Base-by-base conservation (phyloP, 768 basidiomycete genomes). In the Lactifluus hygrophoroides region DNA sequence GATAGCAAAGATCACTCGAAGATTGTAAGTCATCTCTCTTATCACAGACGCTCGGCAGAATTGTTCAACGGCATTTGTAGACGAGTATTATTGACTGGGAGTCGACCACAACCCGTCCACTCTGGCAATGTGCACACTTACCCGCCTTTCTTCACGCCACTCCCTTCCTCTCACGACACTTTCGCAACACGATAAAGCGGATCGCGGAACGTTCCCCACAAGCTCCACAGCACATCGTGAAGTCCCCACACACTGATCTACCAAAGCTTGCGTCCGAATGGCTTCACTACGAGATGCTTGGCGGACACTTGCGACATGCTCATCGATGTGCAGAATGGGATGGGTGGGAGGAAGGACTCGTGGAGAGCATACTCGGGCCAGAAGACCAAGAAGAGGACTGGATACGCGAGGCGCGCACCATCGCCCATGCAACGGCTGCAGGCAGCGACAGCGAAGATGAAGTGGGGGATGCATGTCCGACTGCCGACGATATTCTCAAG, bases 11-110 rank as follows among this genome's bases (percentile, higher is more conserved):
- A 91, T 65, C 76, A 76, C 55, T 79, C 85, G 0, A 81, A 77
- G 62, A 86, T 92, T 45, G 90, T 92, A 64, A 65, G 90, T 72
- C 28, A 38, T 76, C 30, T 34, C 21, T 51, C 49, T 47, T 53
- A 32, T 49, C 43, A 21, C 19, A 9, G 10, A n/a, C 37, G 23
- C 1, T 50, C 4, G 8, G 40, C 37, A 45, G 42, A 28, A 42
- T n/a, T 44, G 58, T 45, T 64, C 58, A 60, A 13, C 16, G 21
- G 6, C 49, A 32, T 38, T 54, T 10, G 4, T 66, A 93, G 90
- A 88, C 88, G 1, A 88, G 88, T 66, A 80, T 93, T 57, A 92
- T 93, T 42, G 90, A 93, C 65, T 91, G 88, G 90, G 90, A 93
- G 68, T 88, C 90, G 16, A 91, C 90, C n/a, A 89, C 88, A 11